Percentiles rank a stretch among this genome's conserved stretches.
These are phyloP conservation scores for Melastoma malabathricum DNA, from an alignment of 345 rosid species.

Conservation along the genomic window DNA sequence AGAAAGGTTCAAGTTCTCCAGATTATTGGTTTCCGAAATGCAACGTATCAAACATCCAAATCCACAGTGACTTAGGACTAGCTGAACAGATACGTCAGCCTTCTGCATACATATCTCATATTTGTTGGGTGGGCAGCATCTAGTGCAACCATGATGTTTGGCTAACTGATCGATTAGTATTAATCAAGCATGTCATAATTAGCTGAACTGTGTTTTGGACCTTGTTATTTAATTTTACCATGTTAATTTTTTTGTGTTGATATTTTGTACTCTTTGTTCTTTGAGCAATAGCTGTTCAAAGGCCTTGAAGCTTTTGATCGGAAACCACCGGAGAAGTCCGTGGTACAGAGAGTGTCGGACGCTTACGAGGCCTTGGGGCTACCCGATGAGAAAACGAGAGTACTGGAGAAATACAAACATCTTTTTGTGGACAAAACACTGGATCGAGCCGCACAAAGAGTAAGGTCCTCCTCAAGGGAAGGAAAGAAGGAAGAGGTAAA, in stretches of 20 bases:
- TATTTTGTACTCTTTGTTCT: slow-evolving; percentile 9
- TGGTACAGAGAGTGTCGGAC: slow-evolving; percentile 66
- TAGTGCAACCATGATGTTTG: no score
- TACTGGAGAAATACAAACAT: slow-evolving; percentile 44
- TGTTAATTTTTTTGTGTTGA: neutral
- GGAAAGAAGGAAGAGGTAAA: slow-evolving; percentile 14
- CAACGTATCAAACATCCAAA: no score
- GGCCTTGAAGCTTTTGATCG: slow-evolving; percentile 74
- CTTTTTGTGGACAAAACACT: slow-evolving; percentile 13
- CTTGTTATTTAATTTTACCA: neutral
- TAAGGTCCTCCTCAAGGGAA: slow-evolving; percentile 19
- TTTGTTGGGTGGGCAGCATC: no score
- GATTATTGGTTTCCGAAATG: no score
- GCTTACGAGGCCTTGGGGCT: slow-evolving; percentile 62
- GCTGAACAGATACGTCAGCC: no score
- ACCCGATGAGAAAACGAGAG: slow-evolving; percentile 50
- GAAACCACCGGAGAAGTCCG: slow-evolving; percentile 59
- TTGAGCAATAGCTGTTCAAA: slow-evolving; percentile 50
- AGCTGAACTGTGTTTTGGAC: neutral
- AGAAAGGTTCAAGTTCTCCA: no score
- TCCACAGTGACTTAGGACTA: no score
- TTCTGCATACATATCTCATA: no score
- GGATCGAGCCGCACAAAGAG: slow-evolving; percentile 9
- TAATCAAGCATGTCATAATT: no score
- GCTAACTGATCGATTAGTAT: no score